Evolutionary conservation across 2,329 filamentous ascomycete species (phyloP).

Genomic region (Periconia digitata): DNA sequence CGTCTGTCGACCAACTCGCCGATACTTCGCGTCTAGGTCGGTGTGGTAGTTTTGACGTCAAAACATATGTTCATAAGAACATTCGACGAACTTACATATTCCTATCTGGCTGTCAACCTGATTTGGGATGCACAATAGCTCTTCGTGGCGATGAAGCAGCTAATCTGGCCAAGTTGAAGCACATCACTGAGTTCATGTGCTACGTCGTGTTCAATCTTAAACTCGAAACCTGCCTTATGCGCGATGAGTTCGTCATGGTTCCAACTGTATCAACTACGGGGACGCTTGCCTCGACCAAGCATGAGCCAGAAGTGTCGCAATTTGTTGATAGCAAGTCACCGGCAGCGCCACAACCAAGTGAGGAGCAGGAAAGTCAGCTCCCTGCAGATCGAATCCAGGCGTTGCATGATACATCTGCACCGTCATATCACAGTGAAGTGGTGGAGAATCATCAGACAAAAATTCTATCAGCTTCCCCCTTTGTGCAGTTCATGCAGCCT

Average conservation of each 20-base stretch:
- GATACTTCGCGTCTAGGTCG: conserved; percentile 73
- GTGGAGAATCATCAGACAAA: conserved; percentile 92
- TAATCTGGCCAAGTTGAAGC: conserved; percentile 77
- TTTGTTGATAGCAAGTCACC: background rate
- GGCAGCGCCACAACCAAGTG: conserved; percentile 3
- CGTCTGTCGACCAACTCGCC: conserved; percentile 90
- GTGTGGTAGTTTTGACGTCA: conserved; percentile 88
- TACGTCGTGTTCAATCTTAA: conserved; percentile 98
- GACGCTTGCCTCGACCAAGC: conserved; percentile 20
- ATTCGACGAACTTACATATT: conserved; percentile 95
- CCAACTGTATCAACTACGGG: conserved; percentile 61
- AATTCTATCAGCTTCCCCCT: conserved; percentile 91
- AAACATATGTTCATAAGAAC: conserved; percentile 85
- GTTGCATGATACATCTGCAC: conserved; percentile 78
- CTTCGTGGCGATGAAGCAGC: conserved; percentile 77
- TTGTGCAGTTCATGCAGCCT: conserved; percentile 92
- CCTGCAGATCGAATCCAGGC: conserved; percentile 53
- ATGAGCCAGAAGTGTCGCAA: conserved; percentile 12
- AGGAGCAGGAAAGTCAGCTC: conserved; percentile 25
- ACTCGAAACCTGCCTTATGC: conserved; percentile 89
- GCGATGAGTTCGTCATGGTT: conserved; percentile 87
- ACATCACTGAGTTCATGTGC: conserved; percentile 97
- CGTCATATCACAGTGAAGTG: conserved; percentile 93
- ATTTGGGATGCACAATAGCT: conserved; percentile 92
- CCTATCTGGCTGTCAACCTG: conserved; percentile 83